Percentiles rank a stretch among this genome's conserved stretches.
Evolutionary conservation across 305 asterid genomes (phyloP).

Genomic region (Euphrasia arctica): DNA sequence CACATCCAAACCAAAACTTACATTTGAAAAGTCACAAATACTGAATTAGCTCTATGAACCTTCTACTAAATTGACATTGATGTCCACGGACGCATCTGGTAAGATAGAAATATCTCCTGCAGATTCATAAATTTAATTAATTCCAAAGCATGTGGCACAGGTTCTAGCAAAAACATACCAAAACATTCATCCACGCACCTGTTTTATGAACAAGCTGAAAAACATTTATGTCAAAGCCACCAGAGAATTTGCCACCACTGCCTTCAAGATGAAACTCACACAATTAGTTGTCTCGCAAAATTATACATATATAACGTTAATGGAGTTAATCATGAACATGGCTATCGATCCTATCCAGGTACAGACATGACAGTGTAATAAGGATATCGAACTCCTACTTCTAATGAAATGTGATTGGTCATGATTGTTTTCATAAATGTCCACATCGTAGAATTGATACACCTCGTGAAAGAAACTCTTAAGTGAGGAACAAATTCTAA

Average conservation of each 20-base stretch:
- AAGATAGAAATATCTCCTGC: constrained; percentile 72
- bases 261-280: constrained; percentile 41
- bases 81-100: constrained; percentile 58
- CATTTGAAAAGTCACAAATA: constrained; percentile 17
- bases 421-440: constrained; percentile 3
- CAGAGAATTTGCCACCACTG: constrained; percentile 75
- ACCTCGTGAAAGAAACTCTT: constrained; percentile 2
- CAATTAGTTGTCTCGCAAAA: constrained; percentile 31
- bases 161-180: constrained; percentile 9
- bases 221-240: constrained; percentile 92
- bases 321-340: constrained; percentile 6
- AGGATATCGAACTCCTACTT: constrained; percentile 6
- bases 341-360: constrained; percentile 17
- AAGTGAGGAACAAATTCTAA: constrained; percentile 1
- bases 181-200: constrained; percentile 35
- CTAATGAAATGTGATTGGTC: constrained; percentile 1
- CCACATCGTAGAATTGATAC: constrained; percentile 6
- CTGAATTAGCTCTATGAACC: constrained; percentile 37
- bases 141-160: constrained; percentile 17
- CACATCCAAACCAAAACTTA: constrained; percentile 5
- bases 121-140: constrained; percentile 24
- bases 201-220: constrained; percentile 61
- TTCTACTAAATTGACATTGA: constrained; percentile 56
- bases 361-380: background rate
- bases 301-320: constrained; percentile 4